A percentile compares a stretch with the other conserved stretches of the same genome.
Conservation (phyloP, 2,329 filamentous ascomycete species). For the Colletotrichum destructivum region DNA sequence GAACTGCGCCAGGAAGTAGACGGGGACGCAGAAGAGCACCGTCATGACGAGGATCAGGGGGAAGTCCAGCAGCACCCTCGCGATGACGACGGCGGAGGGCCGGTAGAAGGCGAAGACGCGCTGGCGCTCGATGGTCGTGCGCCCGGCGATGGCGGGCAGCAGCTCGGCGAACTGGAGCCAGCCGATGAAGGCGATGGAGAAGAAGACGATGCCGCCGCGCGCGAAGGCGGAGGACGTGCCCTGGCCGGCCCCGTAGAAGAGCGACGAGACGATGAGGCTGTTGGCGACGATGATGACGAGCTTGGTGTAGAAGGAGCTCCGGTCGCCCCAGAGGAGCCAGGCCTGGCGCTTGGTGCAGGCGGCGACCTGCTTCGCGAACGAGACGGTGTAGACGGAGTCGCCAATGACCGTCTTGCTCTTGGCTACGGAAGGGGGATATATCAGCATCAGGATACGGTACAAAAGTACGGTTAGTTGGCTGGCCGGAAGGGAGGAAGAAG, state of each 20-base stretch:
- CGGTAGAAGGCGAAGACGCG: constrained; percentile 38
- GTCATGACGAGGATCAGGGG: constrained; percentile 38
- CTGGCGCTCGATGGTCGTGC: constrained; percentile 39
- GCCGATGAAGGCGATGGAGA: constrained; percentile 42
- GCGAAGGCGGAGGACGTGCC: constrained; percentile 34
- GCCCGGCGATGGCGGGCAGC: constrained; percentile 27
- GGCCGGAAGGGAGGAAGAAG: too few species aligned
- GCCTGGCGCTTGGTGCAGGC: constrained; percentile 81
- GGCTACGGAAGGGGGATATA: constrained; percentile 49
- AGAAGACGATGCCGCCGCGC: constrained; percentile 26
- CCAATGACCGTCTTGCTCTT: constrained; percentile 79
- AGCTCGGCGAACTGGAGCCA: constrained; percentile 43
- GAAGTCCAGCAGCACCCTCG: constrained; percentile 32
- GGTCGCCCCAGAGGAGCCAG: constrained; percentile 84
- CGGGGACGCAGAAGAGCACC: constrained; percentile 27
- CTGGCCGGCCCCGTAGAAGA: constrained; percentile 79
- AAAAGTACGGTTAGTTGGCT: too few species aligned
- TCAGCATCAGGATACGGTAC: not conserved
- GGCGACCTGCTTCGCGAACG: constrained; percentile 78
- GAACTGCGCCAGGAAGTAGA: constrained; percentile 38
- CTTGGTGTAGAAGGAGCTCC: constrained; percentile 82
- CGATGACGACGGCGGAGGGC: constrained; percentile 39
- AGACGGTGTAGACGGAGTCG: constrained; percentile 83
- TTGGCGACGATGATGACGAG: constrained; percentile 84
- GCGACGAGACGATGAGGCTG: constrained; percentile 80